Evolutionary conservation across 1,284 basidiomycete species (phyloP).

Genomic region (Pisolithus thermaeus): DNA sequence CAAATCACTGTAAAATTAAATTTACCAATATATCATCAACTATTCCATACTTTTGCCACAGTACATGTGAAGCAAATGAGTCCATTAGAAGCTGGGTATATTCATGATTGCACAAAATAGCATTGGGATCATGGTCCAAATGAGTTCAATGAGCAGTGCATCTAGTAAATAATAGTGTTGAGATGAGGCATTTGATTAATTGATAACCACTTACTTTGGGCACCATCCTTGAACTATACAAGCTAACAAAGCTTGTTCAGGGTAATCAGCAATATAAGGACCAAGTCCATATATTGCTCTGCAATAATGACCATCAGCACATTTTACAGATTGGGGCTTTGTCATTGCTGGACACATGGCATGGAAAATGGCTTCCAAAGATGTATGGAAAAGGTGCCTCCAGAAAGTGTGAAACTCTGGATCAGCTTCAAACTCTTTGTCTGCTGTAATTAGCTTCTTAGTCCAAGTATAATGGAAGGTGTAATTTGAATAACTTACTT

Average conservation of each 20-base stretch:
- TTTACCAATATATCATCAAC: slow-evolving; percentile 1
- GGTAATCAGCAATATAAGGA: slow-evolving; percentile 28
- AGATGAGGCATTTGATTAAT: background rate
- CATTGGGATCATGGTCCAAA: background rate
- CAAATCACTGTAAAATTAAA: background rate
- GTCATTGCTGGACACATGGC: slow-evolving; percentile 12
- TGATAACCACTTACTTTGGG: slow-evolving; percentile 12
- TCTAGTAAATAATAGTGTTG: background rate
- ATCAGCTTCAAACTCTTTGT: background rate
- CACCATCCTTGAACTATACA: slow-evolving; percentile 27
- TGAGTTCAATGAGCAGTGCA: background rate
- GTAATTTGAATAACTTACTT: background rate
- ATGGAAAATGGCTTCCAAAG: background rate
- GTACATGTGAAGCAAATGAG: background rate
- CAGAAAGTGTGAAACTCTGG: background rate
- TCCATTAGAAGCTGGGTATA: background rate
- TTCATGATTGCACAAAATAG: background rate
- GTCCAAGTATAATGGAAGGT: too few species aligned
- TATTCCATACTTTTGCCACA: slow-evolving; percentile 7
- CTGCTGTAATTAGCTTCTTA: too few species aligned
- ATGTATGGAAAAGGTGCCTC: background rate
- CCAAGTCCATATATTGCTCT: slow-evolving; percentile 21
- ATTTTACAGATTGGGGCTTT: slow-evolving; percentile 15
- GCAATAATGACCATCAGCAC: slow-evolving; percentile 20
- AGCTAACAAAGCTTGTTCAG: slow-evolving; percentile 21